These are phyloP conservation scores for Fusarium buharicum DNA, from an alignment of 2,329 filamentous ascomycete genomes.

Conservation along the genomic window DNA sequence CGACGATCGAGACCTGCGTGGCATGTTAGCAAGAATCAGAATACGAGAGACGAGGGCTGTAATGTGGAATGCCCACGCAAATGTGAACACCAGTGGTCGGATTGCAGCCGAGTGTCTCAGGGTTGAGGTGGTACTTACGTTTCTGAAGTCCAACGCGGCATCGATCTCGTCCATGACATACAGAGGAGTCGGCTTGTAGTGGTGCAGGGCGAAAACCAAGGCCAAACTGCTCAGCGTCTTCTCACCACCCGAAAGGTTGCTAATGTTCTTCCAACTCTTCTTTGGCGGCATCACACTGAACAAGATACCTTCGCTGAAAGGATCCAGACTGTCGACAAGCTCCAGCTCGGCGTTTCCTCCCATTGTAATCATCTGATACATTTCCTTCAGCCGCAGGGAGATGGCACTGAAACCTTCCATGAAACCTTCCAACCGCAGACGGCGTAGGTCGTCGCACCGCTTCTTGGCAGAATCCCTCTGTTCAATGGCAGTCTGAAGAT, in stretches of 20 bases:
- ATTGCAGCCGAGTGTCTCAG: slow-evolving; percentile 43
- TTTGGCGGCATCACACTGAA: slow-evolving; percentile 99
- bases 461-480: slow-evolving; percentile 89
- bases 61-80: slow-evolving; percentile 31
- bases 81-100: slow-evolving; percentile 17
- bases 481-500: slow-evolving; percentile 80
- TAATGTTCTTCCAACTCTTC: slow-evolving; percentile 99
- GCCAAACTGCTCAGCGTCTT: slow-evolving; percentile 95
- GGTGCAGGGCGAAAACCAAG: slow-evolving; percentile 96
- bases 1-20: slow-evolving; percentile 88
- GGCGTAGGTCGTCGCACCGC: slow-evolving; percentile 89
- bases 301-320: slow-evolving; percentile 94
- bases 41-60: slow-evolving; percentile 19
- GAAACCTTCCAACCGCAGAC: slow-evolving; percentile 91
- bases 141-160: slow-evolving; percentile 95
- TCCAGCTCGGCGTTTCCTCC: slow-evolving; percentile 98
- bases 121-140: slow-evolving; percentile 70
- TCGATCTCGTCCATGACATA: slow-evolving; percentile 99
- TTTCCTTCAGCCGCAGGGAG: slow-evolving; percentile 94
- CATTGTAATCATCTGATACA: slow-evolving; percentile 99
- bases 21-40: slow-evolving; percentile 33
- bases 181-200: slow-evolving; percentile 96
- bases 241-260: slow-evolving; percentile 93
- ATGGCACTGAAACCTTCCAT: slow-evolving; percentile 98
- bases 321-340: slow-evolving; percentile 93